These are phyloP conservation scores for Tetracladium setigerum DNA, from an alignment of 495 filamentous ascomycete genomes.

Conservation along the genomic window DNA sequence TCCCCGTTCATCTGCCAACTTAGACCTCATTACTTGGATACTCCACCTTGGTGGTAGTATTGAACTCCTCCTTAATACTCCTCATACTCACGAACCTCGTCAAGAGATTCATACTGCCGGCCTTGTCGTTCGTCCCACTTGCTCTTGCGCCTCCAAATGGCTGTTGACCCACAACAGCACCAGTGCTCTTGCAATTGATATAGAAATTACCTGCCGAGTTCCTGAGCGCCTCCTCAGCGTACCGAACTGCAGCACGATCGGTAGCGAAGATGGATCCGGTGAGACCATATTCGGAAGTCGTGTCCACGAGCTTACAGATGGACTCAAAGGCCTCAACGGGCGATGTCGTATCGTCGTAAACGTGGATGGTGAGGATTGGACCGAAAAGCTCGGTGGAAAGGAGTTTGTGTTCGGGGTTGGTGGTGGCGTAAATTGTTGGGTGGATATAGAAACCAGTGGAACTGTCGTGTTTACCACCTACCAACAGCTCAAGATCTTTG, in stretches of 20 bases:
- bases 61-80: conserved; percentile 88
- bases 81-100: conserved; percentile 74
- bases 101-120: conserved; percentile 68
- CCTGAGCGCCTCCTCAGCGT: conserved; percentile 65
- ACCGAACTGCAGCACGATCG: conserved; percentile 57
- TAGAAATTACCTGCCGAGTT: conserved; percentile 86
- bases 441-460: conserved; percentile 62
- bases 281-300: conserved; percentile 66
- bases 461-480: conserved; percentile 63
- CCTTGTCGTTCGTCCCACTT: conserved; percentile 90
- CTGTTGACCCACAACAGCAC: conserved; percentile 88
- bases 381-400: conserved; percentile 73
- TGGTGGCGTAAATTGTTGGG: conserved; percentile 63
- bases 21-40: conserved; percentile 71
- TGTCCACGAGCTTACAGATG: conserved; percentile 51
- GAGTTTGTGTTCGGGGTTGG: conserved; percentile 53
- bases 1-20: neutral
- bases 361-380: conserved; percentile 59
- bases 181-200: conserved; percentile 89
- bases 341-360: conserved; percentile 56
- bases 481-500: conserved; percentile 50
- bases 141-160: conserved; percentile 82
- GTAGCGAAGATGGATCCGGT: conserved; percentile 74
- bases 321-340: conserved; percentile 39
- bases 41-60: conserved; percentile 53